These are phyloP conservation scores for Solanum tarijense DNA, from an alignment of 257 asterid genomes.

Conservation along the genomic window DNA sequence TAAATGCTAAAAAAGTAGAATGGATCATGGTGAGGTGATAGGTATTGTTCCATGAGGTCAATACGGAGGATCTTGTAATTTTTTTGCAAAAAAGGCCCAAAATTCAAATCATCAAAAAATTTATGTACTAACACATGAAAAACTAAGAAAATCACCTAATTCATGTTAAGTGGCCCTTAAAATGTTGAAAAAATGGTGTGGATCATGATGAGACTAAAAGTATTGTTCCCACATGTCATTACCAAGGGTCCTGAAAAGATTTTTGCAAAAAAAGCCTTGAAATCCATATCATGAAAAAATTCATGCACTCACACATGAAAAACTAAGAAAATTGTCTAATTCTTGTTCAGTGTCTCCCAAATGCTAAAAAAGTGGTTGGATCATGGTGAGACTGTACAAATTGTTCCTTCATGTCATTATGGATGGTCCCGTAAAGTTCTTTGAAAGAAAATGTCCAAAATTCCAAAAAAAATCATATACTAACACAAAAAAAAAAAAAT, in stretches of 20 bases:
- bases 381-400: too few relatives aligned
- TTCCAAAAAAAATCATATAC: too few relatives aligned
- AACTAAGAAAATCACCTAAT: too few relatives aligned
- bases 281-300: too few relatives aligned
- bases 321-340: background rate
- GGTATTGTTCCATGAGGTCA: background rate
- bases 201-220: background rate
- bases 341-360: background rate
- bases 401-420: background rate
- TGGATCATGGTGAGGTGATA: background rate
- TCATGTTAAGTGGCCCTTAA: background rate
- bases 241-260: background rate
- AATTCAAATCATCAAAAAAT: background rate
- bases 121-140: too few relatives aligned
- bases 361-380: background rate
- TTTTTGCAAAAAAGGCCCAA: accelerated
- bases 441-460: background rate
- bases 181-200: too few relatives aligned
- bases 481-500: too few relatives aligned
- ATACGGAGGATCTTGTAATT: background rate
- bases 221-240: background rate
- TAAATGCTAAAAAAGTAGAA: too few relatives aligned
- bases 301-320: too few relatives aligned
- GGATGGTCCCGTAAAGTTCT: background rate
- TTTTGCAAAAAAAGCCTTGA: too few relatives aligned